Evolutionary conservation across 805 yeast genomes (phyloP).

Genomic region (Yamadazyma kitorensis): DNA sequence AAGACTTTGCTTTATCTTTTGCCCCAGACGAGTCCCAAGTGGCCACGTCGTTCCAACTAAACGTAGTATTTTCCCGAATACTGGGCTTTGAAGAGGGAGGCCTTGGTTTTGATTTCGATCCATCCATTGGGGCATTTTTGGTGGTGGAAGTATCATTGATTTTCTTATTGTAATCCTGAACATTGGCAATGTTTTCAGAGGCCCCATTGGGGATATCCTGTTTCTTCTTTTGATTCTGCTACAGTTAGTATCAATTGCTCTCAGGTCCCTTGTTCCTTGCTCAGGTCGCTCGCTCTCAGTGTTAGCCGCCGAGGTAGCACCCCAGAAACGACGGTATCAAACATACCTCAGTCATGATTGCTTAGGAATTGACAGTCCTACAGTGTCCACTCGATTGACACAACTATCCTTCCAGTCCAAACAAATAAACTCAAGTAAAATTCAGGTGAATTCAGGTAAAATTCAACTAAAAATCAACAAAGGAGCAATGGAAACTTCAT

Average conservation of each 20-base stretch:
- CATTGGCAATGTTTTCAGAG: conserved; percentile 16
- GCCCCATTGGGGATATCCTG: conserved; percentile 15
- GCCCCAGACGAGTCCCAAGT: conserved; percentile 25
- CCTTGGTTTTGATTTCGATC: conserved; percentile 6
- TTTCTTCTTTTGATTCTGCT: too few relatives aligned
- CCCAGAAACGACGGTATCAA: not conserved
- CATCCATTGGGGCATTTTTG: conserved; percentile 17
- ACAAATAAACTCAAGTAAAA: too few relatives aligned
- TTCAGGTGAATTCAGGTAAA: too few relatives aligned
- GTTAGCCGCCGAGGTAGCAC: too few relatives aligned
- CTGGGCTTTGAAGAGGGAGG: conserved; percentile 16
- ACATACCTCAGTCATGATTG: conserved; percentile 10
- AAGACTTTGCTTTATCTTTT: conserved; percentile 23
- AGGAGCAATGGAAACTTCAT: conserved; percentile 10
- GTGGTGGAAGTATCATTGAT: conserved; percentile 12
- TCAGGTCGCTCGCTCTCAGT: not conserved
- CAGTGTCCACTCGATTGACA: too few relatives aligned
- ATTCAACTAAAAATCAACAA: conserved; percentile 1
- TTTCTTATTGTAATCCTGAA: conserved; percentile 16
- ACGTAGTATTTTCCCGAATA: conserved; percentile 29
- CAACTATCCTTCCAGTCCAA: too few relatives aligned
- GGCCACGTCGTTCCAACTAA: conserved; percentile 42
- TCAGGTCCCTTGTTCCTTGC: too few relatives aligned
- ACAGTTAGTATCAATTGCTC: too few relatives aligned
- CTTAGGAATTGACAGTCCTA: too few relatives aligned